A percentile compares a stretch with the other conserved stretches of the same genome.
Conservation (phyloP, 345 rosid genomes). For the Corchorus capsularis region DNA sequence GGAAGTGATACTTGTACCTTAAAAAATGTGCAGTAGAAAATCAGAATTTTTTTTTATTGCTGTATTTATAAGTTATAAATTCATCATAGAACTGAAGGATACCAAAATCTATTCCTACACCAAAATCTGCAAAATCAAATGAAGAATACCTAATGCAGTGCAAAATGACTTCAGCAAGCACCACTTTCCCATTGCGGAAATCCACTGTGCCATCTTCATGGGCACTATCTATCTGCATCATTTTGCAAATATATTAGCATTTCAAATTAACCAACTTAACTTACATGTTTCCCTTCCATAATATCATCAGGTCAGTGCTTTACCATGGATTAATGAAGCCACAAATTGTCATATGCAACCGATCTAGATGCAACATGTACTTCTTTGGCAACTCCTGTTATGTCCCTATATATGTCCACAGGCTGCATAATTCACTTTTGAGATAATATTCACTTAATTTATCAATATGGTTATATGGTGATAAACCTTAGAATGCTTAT, state of each 20-base stretch:
- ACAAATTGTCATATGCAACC: conserved; percentile 48
- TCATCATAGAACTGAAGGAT: neutral
- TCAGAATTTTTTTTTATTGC: neutral
- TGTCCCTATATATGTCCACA: conserved; percentile 67
- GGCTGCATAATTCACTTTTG: too few relatives aligned
- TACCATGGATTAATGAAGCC: conserved; percentile 92
- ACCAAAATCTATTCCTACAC: neutral
- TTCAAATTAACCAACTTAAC: conserved; percentile 5
- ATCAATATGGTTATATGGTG: too few relatives aligned
- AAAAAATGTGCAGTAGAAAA: neutral
- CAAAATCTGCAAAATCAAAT: neutral
- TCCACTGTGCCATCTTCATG: conserved; percentile 59
- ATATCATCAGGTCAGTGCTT: conserved; percentile 7
- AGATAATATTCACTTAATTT: too few relatives aligned
- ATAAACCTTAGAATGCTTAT: too few relatives aligned
- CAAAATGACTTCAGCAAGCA: conserved; percentile 55
- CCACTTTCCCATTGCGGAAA: conserved; percentile 50
- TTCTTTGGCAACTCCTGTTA: conserved; percentile 70
- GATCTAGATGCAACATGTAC: conserved; percentile 69
- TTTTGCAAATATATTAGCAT: conserved; percentile 9
- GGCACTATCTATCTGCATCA: conserved; percentile 56
- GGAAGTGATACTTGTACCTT: conserved; percentile 85
- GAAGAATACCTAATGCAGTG: conserved; percentile 63
- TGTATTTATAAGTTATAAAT: neutral
- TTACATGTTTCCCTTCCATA: neutral